Percentiles rank a stretch among this genome's conserved stretches.
Evolutionary conservation across 768 basidiomycete species (phyloP).

Genomic region (Hydnum rufescens): DNA sequence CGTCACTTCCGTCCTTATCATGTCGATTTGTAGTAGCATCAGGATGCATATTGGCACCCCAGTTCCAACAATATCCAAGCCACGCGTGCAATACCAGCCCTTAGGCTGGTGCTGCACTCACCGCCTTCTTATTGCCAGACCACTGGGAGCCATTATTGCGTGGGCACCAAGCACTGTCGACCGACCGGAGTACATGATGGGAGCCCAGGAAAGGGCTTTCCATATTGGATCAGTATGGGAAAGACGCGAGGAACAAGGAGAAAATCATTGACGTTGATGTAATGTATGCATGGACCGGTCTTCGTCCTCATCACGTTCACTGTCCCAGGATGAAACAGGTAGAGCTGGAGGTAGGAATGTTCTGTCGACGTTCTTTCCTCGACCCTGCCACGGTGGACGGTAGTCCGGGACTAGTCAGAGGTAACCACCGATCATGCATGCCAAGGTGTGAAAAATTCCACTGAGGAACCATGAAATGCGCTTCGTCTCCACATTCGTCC

Average conservation of each 20-base stretch:
- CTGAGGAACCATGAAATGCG: not conserved
- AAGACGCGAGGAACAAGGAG: not conserved
- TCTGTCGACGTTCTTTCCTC: not conserved
- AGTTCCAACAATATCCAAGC: too few relatives aligned
- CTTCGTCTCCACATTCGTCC: not conserved
- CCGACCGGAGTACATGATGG: not conserved
- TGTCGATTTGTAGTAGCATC: too few relatives aligned
- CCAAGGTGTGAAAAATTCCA: too few relatives aligned
- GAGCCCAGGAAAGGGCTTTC: not conserved
- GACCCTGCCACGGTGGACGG: not conserved
- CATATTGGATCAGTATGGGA: not conserved
- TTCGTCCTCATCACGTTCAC: too few relatives aligned
- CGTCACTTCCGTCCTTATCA: too few relatives aligned
- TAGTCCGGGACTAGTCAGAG: not conserved
- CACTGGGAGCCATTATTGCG: too few relatives aligned
- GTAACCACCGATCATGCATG: not conserved
- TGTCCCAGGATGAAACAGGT: not conserved
- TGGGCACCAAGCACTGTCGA: not conserved
- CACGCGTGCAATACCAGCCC: too few relatives aligned
- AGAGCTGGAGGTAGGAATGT: not conserved
- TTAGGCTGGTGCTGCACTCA: too few relatives aligned
- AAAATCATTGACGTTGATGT: not conserved
- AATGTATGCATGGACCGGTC: too few relatives aligned
- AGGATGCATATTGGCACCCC: too few relatives aligned
- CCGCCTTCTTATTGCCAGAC: too few relatives aligned